Evolutionary conservation across 257 asterid species (phyloP).

Genomic region (Phtheirospermum japonicum): DNA sequence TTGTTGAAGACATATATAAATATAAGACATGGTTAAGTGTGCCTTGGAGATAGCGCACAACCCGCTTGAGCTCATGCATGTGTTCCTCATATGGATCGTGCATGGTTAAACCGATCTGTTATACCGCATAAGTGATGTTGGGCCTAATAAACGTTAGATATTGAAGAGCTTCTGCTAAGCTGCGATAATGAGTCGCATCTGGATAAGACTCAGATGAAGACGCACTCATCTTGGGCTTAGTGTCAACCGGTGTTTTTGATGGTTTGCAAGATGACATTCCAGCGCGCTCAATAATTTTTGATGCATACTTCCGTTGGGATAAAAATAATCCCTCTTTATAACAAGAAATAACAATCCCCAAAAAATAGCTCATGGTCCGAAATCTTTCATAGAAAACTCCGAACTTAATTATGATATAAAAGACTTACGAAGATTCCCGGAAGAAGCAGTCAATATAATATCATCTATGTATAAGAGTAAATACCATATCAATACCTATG

Average conservation of each 20-base stretch:
- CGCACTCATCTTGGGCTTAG: not conserved
- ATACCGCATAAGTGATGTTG: not conserved
- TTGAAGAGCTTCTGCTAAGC: not conserved
- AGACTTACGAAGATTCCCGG: not conserved
- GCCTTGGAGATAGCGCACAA: not conserved
- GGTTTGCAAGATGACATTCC: not conserved
- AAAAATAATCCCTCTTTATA: not conserved
- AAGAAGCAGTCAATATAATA: not conserved
- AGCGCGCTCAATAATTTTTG: not conserved
- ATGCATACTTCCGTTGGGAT: not conserved
- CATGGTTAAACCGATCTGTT: not conserved
- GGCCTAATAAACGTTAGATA: not conserved
- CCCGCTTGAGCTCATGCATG: not conserved
- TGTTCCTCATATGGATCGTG: not conserved
- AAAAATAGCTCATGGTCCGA: not conserved
- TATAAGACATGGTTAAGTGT: not conserved
- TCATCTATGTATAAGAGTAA: not conserved
- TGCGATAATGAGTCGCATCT: not conserved
- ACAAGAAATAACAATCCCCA: not conserved
- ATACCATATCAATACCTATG: too few relatives aligned
- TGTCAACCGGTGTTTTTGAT: not conserved
- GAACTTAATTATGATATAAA: not conserved
- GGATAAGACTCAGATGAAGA: not conserved
- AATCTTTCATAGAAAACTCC: not conserved
- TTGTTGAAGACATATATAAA: not conserved